Conservation (phyloP, 768 basidiomycete species). For the Melanogaster broomeanus region DNA sequence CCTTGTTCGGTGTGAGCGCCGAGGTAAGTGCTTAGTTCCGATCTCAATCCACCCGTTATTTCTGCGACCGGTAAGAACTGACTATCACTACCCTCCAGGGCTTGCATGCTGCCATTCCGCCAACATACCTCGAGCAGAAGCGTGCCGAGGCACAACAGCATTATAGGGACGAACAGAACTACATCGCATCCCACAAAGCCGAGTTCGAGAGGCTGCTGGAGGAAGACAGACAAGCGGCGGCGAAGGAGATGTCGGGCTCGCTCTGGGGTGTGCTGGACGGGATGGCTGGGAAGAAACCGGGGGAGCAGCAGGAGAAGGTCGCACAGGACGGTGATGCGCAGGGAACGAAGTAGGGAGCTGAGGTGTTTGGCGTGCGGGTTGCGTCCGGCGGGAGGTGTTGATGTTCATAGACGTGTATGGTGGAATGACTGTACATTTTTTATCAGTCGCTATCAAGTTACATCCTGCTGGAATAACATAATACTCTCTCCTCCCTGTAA, state of each 20-base stretch:
- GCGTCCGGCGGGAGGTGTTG: too few relatives aligned
- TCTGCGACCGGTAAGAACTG: background rate
- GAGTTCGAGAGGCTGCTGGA: conserved; percentile 52
- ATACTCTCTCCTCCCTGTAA: too few relatives aligned
- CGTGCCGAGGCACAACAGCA: conserved; percentile 50
- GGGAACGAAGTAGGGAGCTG: conserved; percentile 4
- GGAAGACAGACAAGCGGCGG: conserved; percentile 51
- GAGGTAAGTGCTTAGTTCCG: conserved; percentile 25
- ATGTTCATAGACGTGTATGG: background rate
- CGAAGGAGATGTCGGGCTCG: conserved; percentile 47
- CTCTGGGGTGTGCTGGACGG: conserved; percentile 34
- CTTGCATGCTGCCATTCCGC: conserved; percentile 37
- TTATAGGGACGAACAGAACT: conserved; percentile 55
- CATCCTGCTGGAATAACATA: too few relatives aligned
- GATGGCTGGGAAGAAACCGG: conserved; percentile 23
- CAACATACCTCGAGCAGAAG: conserved; percentile 55
- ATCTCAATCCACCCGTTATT: background rate
- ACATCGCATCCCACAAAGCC: conserved; percentile 50
- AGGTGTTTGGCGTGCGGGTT: background rate
- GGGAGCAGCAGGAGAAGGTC: background rate
- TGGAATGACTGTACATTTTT: background rate
- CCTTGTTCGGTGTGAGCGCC: conserved; percentile 39
- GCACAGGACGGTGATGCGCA: conserved; percentile 12
- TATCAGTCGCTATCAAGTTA: background rate
- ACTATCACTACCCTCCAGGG: conserved; percentile 7